Evolutionary conservation across 1,284 basidiomycete genomes (phyloP), one percentile per base, ranked within the genome.

Genomic region (Tilletia walkeri): DNA sequence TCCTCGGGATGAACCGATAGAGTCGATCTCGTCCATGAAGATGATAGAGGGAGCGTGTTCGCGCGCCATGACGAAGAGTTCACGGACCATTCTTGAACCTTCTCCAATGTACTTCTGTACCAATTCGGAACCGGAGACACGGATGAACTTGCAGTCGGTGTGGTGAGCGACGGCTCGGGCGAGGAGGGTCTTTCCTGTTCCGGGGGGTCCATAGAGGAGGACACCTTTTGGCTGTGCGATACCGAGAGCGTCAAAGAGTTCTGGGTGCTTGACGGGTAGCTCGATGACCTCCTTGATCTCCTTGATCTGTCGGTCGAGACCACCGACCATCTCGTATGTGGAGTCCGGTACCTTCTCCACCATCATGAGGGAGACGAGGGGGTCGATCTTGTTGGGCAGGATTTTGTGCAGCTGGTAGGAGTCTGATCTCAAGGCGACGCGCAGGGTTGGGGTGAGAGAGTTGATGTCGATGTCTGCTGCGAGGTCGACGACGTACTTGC

Each of bases 1-100:
- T 34, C 94, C 94, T 83, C 95, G 86, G 70, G 92, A 94, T 73
- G 91, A 93, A 68, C 95, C 95, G 80, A 99, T 99, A 30, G 93
- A 95, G 86, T 99, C 95, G 78, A 99, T 98, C 85, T 99, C 95
- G 85, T 99, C 95, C 94, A 99, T 98, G 87, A 99, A 98, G 84
- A 99, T 96, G 86, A 99, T 98, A 84, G 91, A 92, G n/a, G 96
- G 95, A 36, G 95, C 95, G 83, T 98, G 95, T 84, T 98, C 95
- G 75, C 95, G 86, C 1, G 96, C 95, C 95, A 98, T 98, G 75
- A 98, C 94, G 87, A 99, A 99, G 69, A 99, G 86, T 86, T 99
- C 95, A 72, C 95, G 89, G 61, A 80, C 75, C 80, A 83, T 81
- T 48, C 95, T 87, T 74, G 91, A 92, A 56, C 95, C 95, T 86